phyloP scores from a whole-genome alignment of 2,329 filamentous ascomycete species.

The Leptographium procerum region DNA sequence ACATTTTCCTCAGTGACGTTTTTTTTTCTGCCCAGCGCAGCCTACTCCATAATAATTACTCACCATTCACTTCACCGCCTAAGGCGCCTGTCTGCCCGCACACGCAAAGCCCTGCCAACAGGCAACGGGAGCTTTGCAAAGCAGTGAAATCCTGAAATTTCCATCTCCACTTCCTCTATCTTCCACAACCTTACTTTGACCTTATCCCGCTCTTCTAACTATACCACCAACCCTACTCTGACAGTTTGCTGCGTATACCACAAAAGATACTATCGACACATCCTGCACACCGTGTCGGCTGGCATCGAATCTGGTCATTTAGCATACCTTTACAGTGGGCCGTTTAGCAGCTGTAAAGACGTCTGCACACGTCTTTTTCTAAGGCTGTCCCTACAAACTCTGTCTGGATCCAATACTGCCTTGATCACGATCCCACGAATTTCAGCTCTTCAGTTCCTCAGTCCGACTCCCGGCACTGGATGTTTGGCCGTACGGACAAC shows the following conservation, averaged over 20 bases:
- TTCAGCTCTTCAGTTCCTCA: no score
- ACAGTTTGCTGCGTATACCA: neutral
- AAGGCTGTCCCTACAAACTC: neutral
- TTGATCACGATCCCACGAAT: neutral
- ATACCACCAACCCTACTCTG: neutral
- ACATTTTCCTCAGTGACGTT: neutral
- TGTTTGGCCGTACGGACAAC: neutral
- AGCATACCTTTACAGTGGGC: neutral
- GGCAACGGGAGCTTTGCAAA: constrained; percentile 2
- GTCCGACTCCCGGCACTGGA: neutral
- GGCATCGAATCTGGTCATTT: neutral
- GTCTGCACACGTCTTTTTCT: neutral
- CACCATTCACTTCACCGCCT: constrained; percentile 3
- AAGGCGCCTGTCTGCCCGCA: neutral
- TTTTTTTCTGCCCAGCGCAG: neutral
- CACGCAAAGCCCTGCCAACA: neutral
- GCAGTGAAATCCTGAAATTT: constrained; percentile 2
- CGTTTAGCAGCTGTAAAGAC: neutral
- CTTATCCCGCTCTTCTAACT: constrained; percentile 6
- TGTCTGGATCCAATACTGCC: neutral
- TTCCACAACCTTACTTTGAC: constrained; percentile 16
- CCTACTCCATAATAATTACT: neutral
- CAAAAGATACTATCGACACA: neutral
- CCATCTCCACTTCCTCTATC: constrained; percentile 1
- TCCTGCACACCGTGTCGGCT: neutral